These are phyloP conservation scores for Suillus ampliporus DNA, from an alignment of 768 basidiomycete genomes.

Conservation along the genomic window DNA sequence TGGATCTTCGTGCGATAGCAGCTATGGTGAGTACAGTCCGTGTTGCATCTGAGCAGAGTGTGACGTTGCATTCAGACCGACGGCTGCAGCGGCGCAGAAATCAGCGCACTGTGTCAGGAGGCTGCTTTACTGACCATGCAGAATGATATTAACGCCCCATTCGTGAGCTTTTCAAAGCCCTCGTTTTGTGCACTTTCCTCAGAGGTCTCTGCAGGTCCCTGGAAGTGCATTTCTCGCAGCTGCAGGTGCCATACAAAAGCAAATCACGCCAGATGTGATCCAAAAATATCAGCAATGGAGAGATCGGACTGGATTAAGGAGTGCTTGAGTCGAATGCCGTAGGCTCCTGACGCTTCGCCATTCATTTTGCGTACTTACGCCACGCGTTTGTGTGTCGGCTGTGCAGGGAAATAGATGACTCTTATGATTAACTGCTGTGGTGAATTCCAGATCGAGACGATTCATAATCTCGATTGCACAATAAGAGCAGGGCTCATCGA, in stretches of 20 bases:
- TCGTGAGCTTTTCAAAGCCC: slow-evolving; percentile 51
- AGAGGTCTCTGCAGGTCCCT: slow-evolving; percentile 61
- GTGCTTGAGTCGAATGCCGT: slow-evolving; percentile 3
- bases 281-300: slow-evolving; percentile 77
- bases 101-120: slow-evolving; percentile 92
- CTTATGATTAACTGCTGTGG: background rate
- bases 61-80: slow-evolving; percentile 63
- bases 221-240: slow-evolving; percentile 75
- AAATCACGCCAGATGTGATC: slow-evolving; percentile 86
- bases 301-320: slow-evolving; percentile 33
- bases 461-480: background rate
- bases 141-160: slow-evolving; percentile 75
- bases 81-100: slow-evolving; percentile 96
- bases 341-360: slow-evolving; percentile 12
- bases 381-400: background rate
- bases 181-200: background rate
- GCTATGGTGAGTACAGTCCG: slow-evolving; percentile 55
- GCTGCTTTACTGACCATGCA: slow-evolving; percentile 94
- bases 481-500: background rate
- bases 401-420: slow-evolving; percentile 11
- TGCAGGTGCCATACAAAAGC: slow-evolving; percentile 70
- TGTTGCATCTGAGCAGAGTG: slow-evolving; percentile 1
- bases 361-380: slow-evolving; percentile 1
- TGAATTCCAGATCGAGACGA: background rate
- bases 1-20: slow-evolving; percentile 74